Evolutionary conservation across 805 yeast genomes (phyloP), one percentile per base, ranked within the genome.

Genomic region (Cyberlindnera meyerae): DNA sequence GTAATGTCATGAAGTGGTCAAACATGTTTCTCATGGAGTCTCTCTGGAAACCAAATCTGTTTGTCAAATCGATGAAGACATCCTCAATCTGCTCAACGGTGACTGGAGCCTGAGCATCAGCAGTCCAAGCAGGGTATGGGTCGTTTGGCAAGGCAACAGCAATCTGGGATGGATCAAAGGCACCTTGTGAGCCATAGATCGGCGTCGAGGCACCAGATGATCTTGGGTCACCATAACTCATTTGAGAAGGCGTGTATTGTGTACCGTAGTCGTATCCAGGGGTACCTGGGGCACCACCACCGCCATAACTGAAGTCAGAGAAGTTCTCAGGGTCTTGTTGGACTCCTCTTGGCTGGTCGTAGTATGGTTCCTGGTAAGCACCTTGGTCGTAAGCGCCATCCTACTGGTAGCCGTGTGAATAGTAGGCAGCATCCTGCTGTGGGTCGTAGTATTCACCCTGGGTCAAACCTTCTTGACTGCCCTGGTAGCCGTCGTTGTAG

Each of bases 41-140:
- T 73, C 95, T 79, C 66, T 84, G 95, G 72, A 84, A 84, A 57
- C 95, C 95, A 56, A 84, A 83, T 62, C 78, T 80, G 64, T 83
- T 83, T 29, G 90, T 70, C 60, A 84, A 68, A 61, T 84, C 93
- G 55, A 84, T 84, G 58, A 84, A 84, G 26, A 83, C 77, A 66
- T 84, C 94, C 66, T 84, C 94, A 57, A 84, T 81, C 60, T 84
- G 90, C 62, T 84, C 93, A 37, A 84, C 73, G 33, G 86, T 71
- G 40, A 82, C 81, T 11, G 94, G 94, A 18, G 90, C 87, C 61
- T 83, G 90, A 39, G 83, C 89, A 63, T 93, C 97, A 31, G 95
- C 95, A 18, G 96, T 85, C 98, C 98, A 93, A 34, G 98, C 97
- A 29, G 99, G 98, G 62, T 90, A 93, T 24, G 98, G 99, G 62